These are phyloP conservation scores for Catenaria anguillulae DNA, from an alignment of 371 early-diverging fungal genomes.

Conservation along the genomic window DNA sequence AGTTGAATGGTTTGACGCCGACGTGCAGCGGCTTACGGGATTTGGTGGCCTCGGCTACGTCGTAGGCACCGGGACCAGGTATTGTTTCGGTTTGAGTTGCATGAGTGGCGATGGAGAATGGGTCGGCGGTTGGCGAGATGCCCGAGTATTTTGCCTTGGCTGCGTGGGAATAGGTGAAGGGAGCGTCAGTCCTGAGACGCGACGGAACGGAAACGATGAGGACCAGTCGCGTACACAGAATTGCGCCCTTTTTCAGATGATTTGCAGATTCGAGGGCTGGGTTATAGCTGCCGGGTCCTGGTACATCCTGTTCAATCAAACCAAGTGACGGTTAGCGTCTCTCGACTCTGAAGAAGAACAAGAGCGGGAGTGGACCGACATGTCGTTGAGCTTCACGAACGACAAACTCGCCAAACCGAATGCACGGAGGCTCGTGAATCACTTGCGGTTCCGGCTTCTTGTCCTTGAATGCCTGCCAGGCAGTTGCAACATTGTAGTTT, in stretches of 20 bases:
- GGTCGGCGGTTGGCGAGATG: background rate
- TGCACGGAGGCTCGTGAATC: background rate
- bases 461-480: background rate
- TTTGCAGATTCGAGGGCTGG: background rate
- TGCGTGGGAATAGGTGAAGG: background rate
- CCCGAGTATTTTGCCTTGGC: background rate
- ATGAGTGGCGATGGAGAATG: background rate
- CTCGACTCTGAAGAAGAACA: background rate
- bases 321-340: no score
- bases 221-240: background rate
- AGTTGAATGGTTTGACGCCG: slow-evolving; percentile 5
- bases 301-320: slow-evolving; percentile 2
- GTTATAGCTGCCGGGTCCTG: slow-evolving; percentile 4
- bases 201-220: background rate
- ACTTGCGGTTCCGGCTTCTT: slow-evolving; percentile 1
- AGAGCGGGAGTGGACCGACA: background rate
- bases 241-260: background rate
- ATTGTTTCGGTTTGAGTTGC: background rate
- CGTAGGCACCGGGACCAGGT: slow-evolving; percentile 7
- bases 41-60: background rate
- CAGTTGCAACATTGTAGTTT: slow-evolving; percentile 6
- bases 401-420: slow-evolving; percentile 9
- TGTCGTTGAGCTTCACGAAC: slow-evolving; percentile 4
- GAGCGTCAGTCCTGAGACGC: background rate
- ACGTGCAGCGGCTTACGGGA: slow-evolving; percentile 5